Evolutionary conservation across 2,329 filamentous ascomycete species (phyloP).

Genomic region (Ceratocystiopsis brevicomis): DNA sequence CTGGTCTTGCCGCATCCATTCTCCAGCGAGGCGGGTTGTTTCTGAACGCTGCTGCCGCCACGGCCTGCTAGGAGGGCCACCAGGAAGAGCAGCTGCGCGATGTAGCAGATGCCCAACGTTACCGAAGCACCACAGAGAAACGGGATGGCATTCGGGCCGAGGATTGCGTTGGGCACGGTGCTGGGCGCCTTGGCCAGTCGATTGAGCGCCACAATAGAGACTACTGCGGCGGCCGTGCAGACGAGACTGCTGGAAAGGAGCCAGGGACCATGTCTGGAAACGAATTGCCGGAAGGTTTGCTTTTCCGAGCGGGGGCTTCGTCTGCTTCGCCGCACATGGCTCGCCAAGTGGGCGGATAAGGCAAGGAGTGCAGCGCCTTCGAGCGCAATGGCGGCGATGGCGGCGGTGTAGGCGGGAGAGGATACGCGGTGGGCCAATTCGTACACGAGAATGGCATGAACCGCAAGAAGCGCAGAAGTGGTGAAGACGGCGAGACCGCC

Average conservation of each 20-base stretch:
- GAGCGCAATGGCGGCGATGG: conserved; percentile 20
- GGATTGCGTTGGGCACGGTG: conserved; percentile 14
- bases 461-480: conserved; percentile 20
- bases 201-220: conserved; percentile 26
- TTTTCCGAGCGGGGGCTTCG: conserved; percentile 1
- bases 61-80: conserved; percentile 22
- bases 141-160: conserved; percentile 15
- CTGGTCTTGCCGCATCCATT: neutral
- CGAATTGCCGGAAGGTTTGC: neutral
- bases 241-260: conserved; percentile 21
- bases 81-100: conserved; percentile 29
- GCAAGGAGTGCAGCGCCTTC: conserved; percentile 20
- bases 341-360: conserved; percentile 16
- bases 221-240: conserved; percentile 25
- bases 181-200: conserved; percentile 17
- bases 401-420: conserved; percentile 17
- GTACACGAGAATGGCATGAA: conserved; percentile 22
- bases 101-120: conserved; percentile 25
- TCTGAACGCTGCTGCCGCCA: neutral
- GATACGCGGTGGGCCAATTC: conserved; percentile 13
- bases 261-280: conserved; percentile 14
- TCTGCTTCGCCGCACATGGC: conserved; percentile 11
- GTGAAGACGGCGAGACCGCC: conserved; percentile 20
- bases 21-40: conserved; percentile 5
- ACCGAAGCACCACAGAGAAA: conserved; percentile 27